Evolutionary conservation across 148 eudicot genomes (phyloP), one percentile per base, ranked within the genome.

Genomic region (Arctostaphylos glauca): DNA sequence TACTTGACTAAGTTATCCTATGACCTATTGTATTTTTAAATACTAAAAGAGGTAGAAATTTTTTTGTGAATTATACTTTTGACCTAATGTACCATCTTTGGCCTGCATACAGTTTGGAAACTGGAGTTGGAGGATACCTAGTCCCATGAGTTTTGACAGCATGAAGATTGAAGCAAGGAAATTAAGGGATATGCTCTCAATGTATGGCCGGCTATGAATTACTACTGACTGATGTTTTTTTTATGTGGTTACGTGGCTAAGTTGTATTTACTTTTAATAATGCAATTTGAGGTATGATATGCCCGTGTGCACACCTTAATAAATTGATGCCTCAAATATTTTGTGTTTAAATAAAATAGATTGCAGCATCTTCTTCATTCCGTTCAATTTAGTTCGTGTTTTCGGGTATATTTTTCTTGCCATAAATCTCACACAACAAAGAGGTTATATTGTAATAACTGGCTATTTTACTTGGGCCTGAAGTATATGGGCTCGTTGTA

Each of bases 61-160:
- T 59, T 59, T 23, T 64, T 46, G 25, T 4, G 2, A 13, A 21
- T 53, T 67, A 31, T 41, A 64, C 41, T 62, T 6, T 2, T 23
- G 76, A 54, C 74, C 72, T 23, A 9, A 83, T 19, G 44, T 48
- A 7, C 44, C 71, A 6, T 19, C 0, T 44, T 43, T 80, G 74
- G 6, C 5, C 3, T 66, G 50, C 80, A 18, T 60, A 56, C 89
- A 94, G 98, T 89, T 82, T 59, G 99, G 99, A 80, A 96, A 96
- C 80, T 96, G 99, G 99, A 91, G 90, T 86, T 96, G 99, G 99
- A 93, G 99, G 88, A 78, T 96, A 85, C 94, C 98, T 2, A 80
- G 87, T 75, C 87, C 97, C 73, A 85, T 72, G 78, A 81, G 82
- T 82, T 92, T 96, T 80, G 92, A 89, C 76, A 82, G 87, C 89